A percentile compares a stretch with the other conserved stretches of the same genome.
Conservation (phyloP, 345 rosid genomes). For the Toxicodendron radicans region DNA sequence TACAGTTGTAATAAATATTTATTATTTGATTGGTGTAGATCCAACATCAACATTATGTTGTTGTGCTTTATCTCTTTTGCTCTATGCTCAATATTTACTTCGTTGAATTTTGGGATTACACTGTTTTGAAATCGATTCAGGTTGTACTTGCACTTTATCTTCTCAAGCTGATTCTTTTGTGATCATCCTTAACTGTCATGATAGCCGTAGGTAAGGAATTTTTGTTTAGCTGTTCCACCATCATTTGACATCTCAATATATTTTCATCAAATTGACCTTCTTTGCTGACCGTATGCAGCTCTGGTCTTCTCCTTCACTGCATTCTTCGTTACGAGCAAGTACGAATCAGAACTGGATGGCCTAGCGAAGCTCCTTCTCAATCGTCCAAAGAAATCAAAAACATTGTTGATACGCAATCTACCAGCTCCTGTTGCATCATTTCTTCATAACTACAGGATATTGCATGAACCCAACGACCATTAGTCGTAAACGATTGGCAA, state of each 20-base stretch:
- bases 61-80: no score
- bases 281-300: slow-evolving; percentile 41
- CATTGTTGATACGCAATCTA: slow-evolving; percentile 32
- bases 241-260: not conserved
- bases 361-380: slow-evolving; percentile 29
- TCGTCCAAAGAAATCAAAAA: slow-evolving; percentile 26
- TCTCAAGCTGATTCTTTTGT: no score
- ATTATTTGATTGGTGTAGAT: no score
- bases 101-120: no score
- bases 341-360: slow-evolving; percentile 64
- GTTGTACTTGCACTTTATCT: no score
- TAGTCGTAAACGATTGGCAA: slow-evolving; percentile 6
- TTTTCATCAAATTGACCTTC: slow-evolving; percentile 21
- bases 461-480: slow-evolving; percentile 15
- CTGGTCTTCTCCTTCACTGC: slow-evolving; percentile 68
- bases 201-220: slow-evolving; percentile 55
- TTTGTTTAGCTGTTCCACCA: not conserved
- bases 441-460: slow-evolving; percentile 16
- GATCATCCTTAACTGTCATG: no score
- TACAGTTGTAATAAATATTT: no score
- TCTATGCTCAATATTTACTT: no score
- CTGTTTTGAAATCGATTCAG: no score
- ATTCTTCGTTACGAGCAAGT: slow-evolving; percentile 86
- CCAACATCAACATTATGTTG: no score
- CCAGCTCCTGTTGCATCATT: slow-evolving; percentile 27